Percentiles rank a stretch among this genome's conserved stretches.
Conservation (phyloP, 1,139 yeast species). For the Blastobotrys illinoisensis region DNA sequence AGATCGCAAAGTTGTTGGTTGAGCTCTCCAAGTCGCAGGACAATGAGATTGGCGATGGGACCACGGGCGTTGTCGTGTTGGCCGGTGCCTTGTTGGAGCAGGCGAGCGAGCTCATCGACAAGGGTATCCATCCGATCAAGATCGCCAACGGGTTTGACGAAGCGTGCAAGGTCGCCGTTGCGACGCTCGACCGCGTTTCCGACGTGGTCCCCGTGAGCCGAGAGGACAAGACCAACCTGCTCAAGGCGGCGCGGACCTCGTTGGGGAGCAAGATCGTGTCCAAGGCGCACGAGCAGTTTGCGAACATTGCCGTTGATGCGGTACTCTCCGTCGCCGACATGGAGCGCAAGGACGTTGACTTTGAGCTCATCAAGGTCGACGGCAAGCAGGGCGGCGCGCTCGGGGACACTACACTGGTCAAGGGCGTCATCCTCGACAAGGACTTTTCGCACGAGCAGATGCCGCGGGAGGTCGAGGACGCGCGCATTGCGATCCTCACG, state of each 20-base stretch:
- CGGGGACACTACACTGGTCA: constrained; percentile 76
- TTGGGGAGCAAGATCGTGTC: constrained; percentile 94
- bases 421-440: constrained; percentile 90
- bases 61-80: constrained; percentile 96
- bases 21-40: constrained; percentile 95
- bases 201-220: constrained; percentile 46
- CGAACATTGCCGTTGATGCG: constrained; percentile 96
- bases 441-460: constrained; percentile 98
- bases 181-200: constrained; percentile 67
- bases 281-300: constrained; percentile 87
- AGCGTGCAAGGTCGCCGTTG: constrained; percentile 87
- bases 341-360: constrained; percentile 90
- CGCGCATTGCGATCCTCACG: constrained; percentile 87
- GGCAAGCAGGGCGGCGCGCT: constrained; percentile 94
- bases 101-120: constrained; percentile 88
- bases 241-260: constrained; percentile 91
- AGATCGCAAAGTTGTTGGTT: constrained; percentile 91
- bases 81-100: constrained; percentile 94
- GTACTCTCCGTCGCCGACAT: constrained; percentile 89
- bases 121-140: constrained; percentile 95
- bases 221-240: constrained; percentile 44
- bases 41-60: constrained; percentile 98
- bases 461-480: constrained; percentile 78
- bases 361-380: constrained; percentile 90
- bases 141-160: constrained; percentile 97